Evolutionary conservation across 306 rosid genomes (phyloP), one percentile per base, ranked within the genome.

Genomic region (Inga leiocalycina): DNA sequence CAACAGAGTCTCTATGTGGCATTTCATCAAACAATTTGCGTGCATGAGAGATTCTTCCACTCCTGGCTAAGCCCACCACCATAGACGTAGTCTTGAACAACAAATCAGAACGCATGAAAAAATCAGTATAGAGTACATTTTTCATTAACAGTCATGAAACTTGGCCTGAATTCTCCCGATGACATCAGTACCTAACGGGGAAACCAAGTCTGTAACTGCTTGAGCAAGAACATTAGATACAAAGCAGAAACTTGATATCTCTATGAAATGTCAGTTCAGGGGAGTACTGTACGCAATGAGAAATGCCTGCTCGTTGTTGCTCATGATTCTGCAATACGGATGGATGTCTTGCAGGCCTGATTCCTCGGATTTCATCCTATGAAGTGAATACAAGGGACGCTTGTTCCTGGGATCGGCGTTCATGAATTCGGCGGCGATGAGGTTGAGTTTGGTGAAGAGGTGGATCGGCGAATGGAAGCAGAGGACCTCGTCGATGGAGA

Each of bases 201-300:
- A 44, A 71, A 37, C 49, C 32, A 41, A 69, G 3, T 69, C 15
- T 20, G n/a, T 3, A 44, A 20, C 27, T 3, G 65, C 3, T 30
- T 20, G 51, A 32, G 8, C 14, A 39, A 69, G 27, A 41, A 39
- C 51, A 22, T 39, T 39, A 37, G 49, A 19, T 19, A 20, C 8
- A 41, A 19, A 39, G 24, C 7, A 68, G 27, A 68, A 69, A 2
- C 9, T 35, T 67, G 14, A 20, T 45, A 24, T 12, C 68, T 4
- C 35, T 16, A 13, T 49, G 20, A 10, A 39, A 39, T 39, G 6
- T 39, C 8, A 39, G 5, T 97, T 97, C 94, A 85, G 97, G 59
- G 99, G 98, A 51, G 98, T 97, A 8, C 83, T 97, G 4, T 97
- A 94, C 62, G 98, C 97, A 86, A 94, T 97, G 99, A 93, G 99